Percentiles rank a stretch among this genome's conserved stretches.
Conservation (phyloP, 495 filamentous ascomycete genomes). For the Penicillium verhagenii region DNA sequence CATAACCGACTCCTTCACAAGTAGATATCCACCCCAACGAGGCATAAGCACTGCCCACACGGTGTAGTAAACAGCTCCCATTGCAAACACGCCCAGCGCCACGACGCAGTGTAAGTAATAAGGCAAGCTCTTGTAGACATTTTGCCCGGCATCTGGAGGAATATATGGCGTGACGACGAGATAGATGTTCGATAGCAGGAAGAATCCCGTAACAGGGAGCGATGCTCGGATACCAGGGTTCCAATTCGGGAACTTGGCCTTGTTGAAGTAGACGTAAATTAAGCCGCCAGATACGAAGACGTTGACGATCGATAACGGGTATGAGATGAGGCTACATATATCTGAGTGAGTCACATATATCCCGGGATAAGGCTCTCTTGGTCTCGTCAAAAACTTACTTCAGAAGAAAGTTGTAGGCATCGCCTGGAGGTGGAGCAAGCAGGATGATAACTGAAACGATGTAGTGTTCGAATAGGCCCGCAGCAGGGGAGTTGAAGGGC, state of each 20-base stretch:
- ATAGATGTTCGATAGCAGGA: slow-evolving; percentile 57
- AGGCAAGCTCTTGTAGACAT: slow-evolving; percentile 60
- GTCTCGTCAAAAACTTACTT: slow-evolving; percentile 41
- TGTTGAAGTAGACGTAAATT: slow-evolving; percentile 55
- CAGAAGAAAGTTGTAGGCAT: slow-evolving; percentile 63
- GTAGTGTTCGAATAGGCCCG: slow-evolving; percentile 63
- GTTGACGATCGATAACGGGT: slow-evolving; percentile 61
- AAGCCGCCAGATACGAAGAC: slow-evolving; percentile 57
- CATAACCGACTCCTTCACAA: slow-evolving; percentile 59
- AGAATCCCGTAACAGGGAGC: slow-evolving; percentile 51
- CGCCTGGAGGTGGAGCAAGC: slow-evolving; percentile 61
- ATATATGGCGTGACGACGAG: slow-evolving; percentile 64
- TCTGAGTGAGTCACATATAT: slow-evolving; percentile 10
- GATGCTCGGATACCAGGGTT: slow-evolving; percentile 34
- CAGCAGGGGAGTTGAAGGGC: slow-evolving; percentile 60
- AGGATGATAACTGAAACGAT: slow-evolving; percentile 59
- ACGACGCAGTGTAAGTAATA: slow-evolving; percentile 63
- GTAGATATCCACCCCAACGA: slow-evolving; percentile 50
- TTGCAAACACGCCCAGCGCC: slow-evolving; percentile 54
- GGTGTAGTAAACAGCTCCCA: slow-evolving; percentile 56
- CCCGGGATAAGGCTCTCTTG: no score
- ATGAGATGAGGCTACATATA: slow-evolving; percentile 57
- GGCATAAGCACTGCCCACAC: slow-evolving; percentile 58
- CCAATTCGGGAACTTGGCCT: slow-evolving; percentile 39
- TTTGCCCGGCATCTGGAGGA: slow-evolving; percentile 57